Conservation (phyloP, 164 flowering plant species). For the Magnolia sinica region DNA sequence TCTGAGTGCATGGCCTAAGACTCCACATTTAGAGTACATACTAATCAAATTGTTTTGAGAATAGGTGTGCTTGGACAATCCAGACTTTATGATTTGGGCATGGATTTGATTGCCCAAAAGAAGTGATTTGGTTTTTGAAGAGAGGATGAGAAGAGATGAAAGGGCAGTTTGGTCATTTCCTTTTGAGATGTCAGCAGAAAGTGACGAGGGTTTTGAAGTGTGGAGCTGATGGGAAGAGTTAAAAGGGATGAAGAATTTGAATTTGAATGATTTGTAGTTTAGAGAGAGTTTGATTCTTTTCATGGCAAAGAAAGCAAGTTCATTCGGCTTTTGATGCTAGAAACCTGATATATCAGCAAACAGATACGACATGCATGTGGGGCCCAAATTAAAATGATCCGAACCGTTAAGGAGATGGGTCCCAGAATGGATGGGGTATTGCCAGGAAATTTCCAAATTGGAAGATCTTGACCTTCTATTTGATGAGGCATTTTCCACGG, state of each 20-base stretch:
- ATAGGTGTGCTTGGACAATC: constrained; percentile 26
- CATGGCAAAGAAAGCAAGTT: not conserved
- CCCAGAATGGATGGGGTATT: not conserved
- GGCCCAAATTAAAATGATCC: too few relatives aligned
- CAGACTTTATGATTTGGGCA: constrained; percentile 34
- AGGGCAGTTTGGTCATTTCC: constrained; percentile 18
- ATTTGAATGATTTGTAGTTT: not conserved
- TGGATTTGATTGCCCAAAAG: constrained; percentile 35
- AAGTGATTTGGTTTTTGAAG: constrained; percentile 20
- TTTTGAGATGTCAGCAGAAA: not conserved
- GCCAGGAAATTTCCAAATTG: too few relatives aligned
- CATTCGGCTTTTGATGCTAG: too few relatives aligned
- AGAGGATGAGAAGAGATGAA: constrained; percentile 25
- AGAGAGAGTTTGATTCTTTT: not conserved
- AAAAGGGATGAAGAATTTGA: not conserved
- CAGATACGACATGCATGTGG: too few relatives aligned
- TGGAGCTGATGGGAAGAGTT: constrained; percentile 1
- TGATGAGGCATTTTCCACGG: too few relatives aligned
- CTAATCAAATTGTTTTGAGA: constrained; percentile 37
- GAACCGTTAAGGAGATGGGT: too few relatives aligned
- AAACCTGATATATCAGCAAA: too few relatives aligned
- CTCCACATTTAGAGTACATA: constrained; percentile 35
- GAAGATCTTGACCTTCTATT: too few relatives aligned
- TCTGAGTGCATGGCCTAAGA: constrained; percentile 27
- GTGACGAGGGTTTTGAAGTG: not conserved